Conservation (phyloP, 345 rosid species). For the Eucalyptus microcorys region DNA sequence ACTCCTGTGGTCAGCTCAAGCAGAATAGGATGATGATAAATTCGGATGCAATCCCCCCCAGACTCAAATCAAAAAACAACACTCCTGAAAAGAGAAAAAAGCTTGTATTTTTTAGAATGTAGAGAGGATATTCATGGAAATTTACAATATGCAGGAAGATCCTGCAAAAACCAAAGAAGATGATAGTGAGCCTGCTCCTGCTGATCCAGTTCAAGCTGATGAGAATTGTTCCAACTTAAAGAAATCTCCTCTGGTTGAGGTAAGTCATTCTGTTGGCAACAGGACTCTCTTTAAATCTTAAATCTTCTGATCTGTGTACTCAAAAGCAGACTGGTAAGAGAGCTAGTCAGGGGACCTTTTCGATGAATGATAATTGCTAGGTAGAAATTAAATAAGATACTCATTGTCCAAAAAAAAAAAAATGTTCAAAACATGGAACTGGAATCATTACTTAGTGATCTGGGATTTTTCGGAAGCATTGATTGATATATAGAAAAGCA, state of each 20-base stretch:
- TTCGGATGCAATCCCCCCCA: neutral
- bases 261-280: conserved; percentile 3
- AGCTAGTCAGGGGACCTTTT: neutral
- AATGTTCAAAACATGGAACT: neutral
- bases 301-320: neutral
- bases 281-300: neutral
- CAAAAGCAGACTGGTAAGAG: neutral
- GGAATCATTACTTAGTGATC: neutral
- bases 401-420: neutral
- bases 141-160: conserved; percentile 22
- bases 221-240: conserved; percentile 12
- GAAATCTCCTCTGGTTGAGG: conserved; percentile 72
- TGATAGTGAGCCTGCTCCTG: conserved; percentile 2
- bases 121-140: neutral
- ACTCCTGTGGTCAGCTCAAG: neutral
- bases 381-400: neutral
- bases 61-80: neutral
- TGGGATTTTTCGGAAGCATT: neutral
- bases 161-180: neutral
- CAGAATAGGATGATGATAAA: neutral
- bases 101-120: neutral
- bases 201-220: conserved; percentile 18
- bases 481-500: neutral
- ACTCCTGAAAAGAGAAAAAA: neutral
- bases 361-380: neutral